Base-by-base conservation (phyloP, 129 eudicot genomes). In the Helianthus annuus region DNA sequence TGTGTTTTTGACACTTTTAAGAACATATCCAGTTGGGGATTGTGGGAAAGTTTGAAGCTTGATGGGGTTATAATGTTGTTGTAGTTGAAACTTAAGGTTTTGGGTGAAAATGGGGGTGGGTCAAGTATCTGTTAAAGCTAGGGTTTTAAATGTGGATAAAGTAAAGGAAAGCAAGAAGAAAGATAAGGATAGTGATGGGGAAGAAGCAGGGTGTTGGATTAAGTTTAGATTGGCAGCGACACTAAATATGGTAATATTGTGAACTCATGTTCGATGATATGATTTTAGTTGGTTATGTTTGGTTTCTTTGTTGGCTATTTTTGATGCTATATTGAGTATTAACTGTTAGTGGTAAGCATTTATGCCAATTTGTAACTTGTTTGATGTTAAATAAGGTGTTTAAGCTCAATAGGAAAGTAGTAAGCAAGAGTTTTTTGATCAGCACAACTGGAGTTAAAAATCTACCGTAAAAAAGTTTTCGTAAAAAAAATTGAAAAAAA, bases 161-260 rank as follows among this genome's bases (percentile, higher is more conserved):
- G 60, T 70, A 61, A 77, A 63, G 76, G 83, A 16, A 19, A 75
- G 78, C 15, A 79, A 73, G 84, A 81, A 81, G 77, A 67, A 61
- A 69, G 84, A 76, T 9, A 83, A 76, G 10, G 61, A 6, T 17
- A 12, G 9, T 17, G 81, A 71, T 11, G 83, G 78, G 32, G 60
- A 38, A 70, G 83, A 66, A 69, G 69, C 81, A 34, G 72, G 89
- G 34, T 86, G 96, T 77, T 89, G 96, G 91, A 24, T 83, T 40
- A 89, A 79, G 78, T 86, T 89, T 36, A 74, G 85, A 71, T 65
- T 86, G 88, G 88, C 38, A 76, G 85, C 73, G 77, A 84, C 73
- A 71, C 85, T 17, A 79, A 80, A 74, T 62, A 72, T 68, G 96
- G 96, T 88, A 88, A 7, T 59, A 67, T 68, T 67, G 11, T 38